Evolutionary conservation across 768 basidiomycete species (phyloP).

Genomic region (Serendipita sp.): DNA sequence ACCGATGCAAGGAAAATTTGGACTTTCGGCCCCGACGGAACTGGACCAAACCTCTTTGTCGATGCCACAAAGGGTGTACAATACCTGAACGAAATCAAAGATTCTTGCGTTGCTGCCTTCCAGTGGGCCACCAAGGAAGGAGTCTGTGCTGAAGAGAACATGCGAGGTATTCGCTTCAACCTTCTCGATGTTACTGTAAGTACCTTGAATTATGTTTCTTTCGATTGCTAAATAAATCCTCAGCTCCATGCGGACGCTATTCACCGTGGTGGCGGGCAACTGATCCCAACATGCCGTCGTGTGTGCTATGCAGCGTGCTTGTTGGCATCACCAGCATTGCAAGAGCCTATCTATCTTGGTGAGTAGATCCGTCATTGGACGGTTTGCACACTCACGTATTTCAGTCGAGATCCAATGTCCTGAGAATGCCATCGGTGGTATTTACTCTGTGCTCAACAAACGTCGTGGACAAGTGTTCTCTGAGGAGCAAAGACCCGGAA

Average conservation of each 20-base stretch:
- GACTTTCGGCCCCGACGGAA: conserved; percentile 98
- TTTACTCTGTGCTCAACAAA: conserved; percentile 87
- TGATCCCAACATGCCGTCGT: conserved; percentile 93
- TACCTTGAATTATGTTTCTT: neutral
- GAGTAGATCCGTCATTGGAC: conserved; percentile 13
- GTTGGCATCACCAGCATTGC: conserved; percentile 77
- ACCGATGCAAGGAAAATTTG: conserved; percentile 99
- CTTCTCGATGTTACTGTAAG: conserved; percentile 77
- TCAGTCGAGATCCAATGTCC: conserved; percentile 96
- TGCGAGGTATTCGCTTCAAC: conserved; percentile 97
- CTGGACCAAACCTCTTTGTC: conserved; percentile 89
- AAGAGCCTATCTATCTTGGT: conserved; percentile 94
- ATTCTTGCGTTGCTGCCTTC: conserved; percentile 97
- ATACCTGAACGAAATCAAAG: conserved; percentile 99
- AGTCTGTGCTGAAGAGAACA: conserved; percentile 90
- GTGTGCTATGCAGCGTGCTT: conserved; percentile 91
- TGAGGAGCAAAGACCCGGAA: conserved; percentile 91
- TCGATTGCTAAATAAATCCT: conserved; percentile 7
- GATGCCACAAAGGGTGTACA: conserved; percentile 99
- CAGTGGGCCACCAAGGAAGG: conserved; percentile 99
- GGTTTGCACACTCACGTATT: conserved; percentile 3
- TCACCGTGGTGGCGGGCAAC: conserved; percentile 96
- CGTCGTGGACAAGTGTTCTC: conserved; percentile 97
- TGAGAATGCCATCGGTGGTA: conserved; percentile 92
- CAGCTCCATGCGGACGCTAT: conserved; percentile 97